Evolutionary conservation across 2,329 filamentous ascomycete genomes (phyloP), one percentile per base, ranked within the genome.

Genomic region (Daldinia sp.): DNA sequence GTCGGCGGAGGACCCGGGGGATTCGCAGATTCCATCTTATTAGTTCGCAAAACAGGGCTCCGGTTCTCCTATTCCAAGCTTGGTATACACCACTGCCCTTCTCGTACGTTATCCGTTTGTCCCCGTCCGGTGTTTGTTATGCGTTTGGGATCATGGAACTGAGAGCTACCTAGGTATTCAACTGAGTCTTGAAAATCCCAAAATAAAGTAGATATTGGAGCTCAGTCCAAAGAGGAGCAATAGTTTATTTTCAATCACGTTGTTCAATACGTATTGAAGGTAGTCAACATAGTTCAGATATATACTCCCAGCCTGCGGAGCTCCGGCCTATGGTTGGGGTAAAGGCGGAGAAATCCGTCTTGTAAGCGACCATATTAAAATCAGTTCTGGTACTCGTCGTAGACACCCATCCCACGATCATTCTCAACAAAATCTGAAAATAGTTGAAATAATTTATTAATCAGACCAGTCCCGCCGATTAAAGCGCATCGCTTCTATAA

Each of bases 321-420:
- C 51, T 71, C 68, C 68, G 68, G 55, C 41, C 20, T n/a, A 12
- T 42, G 41, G 39, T 59, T 58, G 62, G 68, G 56, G 59, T 60
- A 60, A 60, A 33, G 28, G 46, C 46, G 46, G 46, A 51, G 46
- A 51, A 51, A 18, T 12, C 46, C 28, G 28, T 51, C 15, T 18
- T 9, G 28, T 51, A 51, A 51, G 46, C 46, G 26, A 51, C 46
- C 46, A 51, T 10, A 18, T 6, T 30, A 51, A 3, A 51, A n/a
- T 18, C 28, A 33, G 7, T 51, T 51, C 46, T 51, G 46, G 46
- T 51, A 30, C 46, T 10, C 26, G 18, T 51, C 46, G 26, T 51
- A 26, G 26, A 51, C 46, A 51, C 13, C 46, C 46, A 51, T 26
- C 46, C 46, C 46, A 26, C 26, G 46, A 51, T 33, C 26, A 51